Evolutionary conservation across 2,329 filamentous ascomycete genomes (phyloP).

Genomic region (Colletotrichum ledebouriae): DNA sequence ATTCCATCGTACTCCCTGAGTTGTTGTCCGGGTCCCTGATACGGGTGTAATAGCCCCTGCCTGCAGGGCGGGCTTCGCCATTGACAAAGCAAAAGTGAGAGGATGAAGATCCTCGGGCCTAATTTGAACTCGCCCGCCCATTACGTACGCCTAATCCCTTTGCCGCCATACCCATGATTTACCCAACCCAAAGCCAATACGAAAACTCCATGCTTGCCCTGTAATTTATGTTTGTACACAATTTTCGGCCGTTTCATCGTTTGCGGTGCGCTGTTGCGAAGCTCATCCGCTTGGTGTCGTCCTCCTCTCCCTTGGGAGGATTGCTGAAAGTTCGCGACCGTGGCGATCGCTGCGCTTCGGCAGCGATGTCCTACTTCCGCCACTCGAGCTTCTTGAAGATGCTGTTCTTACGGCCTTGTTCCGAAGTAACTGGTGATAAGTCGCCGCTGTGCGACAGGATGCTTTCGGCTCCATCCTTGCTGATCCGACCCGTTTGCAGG

Average conservation of each 20-base stretch:
- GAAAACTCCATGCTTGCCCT: slow-evolving; percentile 42
- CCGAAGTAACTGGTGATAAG: slow-evolving; percentile 39
- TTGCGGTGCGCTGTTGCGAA: slow-evolving; percentile 14
- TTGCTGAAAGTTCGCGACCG: neutral
- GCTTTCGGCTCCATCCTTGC: slow-evolving; percentile 57
- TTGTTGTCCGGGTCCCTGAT: neutral
- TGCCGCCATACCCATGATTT: neutral
- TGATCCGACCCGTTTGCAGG: slow-evolving; percentile 37
- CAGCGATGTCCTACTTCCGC: slow-evolving; percentile 31
- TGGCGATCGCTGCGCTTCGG: neutral
- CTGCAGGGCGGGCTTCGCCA: slow-evolving; percentile 13
- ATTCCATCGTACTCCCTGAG: slow-evolving; percentile 6
- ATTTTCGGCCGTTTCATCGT: slow-evolving; percentile 39
- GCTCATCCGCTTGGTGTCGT: neutral
- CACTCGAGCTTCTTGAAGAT: slow-evolving; percentile 36
- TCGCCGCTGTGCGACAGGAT: slow-evolving; percentile 48
- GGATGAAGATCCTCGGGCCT: neutral
- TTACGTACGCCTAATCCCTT: neutral
- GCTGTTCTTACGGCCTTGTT: slow-evolving; percentile 22
- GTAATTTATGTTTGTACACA: slow-evolving; percentile 36
- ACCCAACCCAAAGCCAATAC: neutral
- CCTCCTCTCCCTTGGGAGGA: too few species aligned
- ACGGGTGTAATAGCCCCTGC: neutral
- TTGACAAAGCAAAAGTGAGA: neutral
- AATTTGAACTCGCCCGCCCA: slow-evolving; percentile 6